These are phyloP conservation scores for Nigrospora oryzae DNA, from an alignment of 2,329 filamentous ascomycete genomes.

Conservation along the genomic window DNA sequence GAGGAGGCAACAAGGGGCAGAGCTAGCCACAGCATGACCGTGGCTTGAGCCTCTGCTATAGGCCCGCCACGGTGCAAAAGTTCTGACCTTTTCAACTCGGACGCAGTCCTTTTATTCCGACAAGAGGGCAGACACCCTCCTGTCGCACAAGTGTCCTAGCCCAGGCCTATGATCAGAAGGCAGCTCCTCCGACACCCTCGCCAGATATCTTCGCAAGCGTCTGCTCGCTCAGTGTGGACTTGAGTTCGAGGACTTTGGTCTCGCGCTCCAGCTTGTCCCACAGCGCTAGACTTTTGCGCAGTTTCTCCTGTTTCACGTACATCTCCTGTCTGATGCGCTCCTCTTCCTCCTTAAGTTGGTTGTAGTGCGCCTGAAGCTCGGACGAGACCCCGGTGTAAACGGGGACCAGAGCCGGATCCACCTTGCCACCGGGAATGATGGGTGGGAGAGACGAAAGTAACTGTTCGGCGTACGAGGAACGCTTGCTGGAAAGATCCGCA, in stretches of 20 bases:
- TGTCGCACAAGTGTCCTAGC: too few relatives aligned
- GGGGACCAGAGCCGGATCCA: conserved; percentile 37
- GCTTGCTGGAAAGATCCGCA: conserved; percentile 19
- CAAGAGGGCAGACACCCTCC: too few relatives aligned
- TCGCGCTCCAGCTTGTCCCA: conserved; percentile 50
- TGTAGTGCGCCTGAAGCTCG: conserved; percentile 45
- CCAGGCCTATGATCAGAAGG: conserved; percentile 29
- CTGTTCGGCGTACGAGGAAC: conserved; percentile 37
- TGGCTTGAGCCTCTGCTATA: too few relatives aligned
- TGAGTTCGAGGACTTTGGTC: conserved; percentile 42
- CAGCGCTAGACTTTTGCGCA: conserved; percentile 40
- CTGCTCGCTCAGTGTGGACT: conserved; percentile 47
- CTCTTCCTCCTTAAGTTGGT: conserved; percentile 48
- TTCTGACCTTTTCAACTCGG: too few relatives aligned
- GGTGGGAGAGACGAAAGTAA: conserved; percentile 42
- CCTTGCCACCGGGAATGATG: conserved; percentile 44
- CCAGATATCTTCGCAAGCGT: conserved; percentile 49
- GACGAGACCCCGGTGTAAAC: conserved; percentile 38
- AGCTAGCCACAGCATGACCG: too few relatives aligned
- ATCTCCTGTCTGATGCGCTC: conserved; percentile 47
- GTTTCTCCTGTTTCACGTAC: conserved; percentile 42
- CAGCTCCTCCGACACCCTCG: conserved; percentile 45
- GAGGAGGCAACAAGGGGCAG: too few relatives aligned
- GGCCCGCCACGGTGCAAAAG: too few relatives aligned
- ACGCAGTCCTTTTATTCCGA: too few relatives aligned